phyloP scores from a whole-genome alignment of 305 asterid species.

The Withania somnifera region DNA sequence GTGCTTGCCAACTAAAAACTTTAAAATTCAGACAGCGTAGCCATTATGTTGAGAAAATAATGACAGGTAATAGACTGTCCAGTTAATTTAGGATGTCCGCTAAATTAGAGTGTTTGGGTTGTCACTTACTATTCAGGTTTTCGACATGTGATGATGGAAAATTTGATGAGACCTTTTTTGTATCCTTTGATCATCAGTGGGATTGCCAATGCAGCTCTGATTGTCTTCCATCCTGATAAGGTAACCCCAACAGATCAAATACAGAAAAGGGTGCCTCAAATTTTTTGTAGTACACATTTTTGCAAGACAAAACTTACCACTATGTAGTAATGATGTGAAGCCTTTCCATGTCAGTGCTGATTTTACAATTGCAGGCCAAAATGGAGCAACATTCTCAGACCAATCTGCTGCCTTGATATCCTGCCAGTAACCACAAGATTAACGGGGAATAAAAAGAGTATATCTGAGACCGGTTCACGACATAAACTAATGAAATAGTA shows the following conservation, averaged over 20 bases:
- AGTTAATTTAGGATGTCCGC: background rate
- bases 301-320: slow-evolving; percentile 35
- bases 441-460: background rate
- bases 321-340: slow-evolving; percentile 54
- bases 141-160: slow-evolving; percentile 69
- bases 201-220: slow-evolving; percentile 83
- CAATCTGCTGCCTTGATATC: slow-evolving; percentile 78
- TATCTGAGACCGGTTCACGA: background rate
- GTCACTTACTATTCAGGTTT: slow-evolving; percentile 39
- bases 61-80: background rate
- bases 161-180: slow-evolving; percentile 71
- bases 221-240: slow-evolving; percentile 81
- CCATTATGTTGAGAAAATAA: too few species aligned
- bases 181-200: slow-evolving; percentile 88
- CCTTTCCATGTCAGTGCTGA: slow-evolving; percentile 92
- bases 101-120: background rate
- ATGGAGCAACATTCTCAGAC: slow-evolving; percentile 86
- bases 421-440: slow-evolving; percentile 21
- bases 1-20: background rate
- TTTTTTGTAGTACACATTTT: background rate
- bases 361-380: slow-evolving; percentile 92
- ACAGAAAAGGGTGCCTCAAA: background rate
- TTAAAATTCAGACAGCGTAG: background rate
- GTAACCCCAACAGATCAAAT: background rate
- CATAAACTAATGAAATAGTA: background rate